A percentile compares a stretch with the other conserved stretches of the same genome.
These are phyloP conservation scores for Ophiosphaerella narmari DNA, from an alignment of 2,329 filamentous ascomycete species.

Conservation along the genomic window DNA sequence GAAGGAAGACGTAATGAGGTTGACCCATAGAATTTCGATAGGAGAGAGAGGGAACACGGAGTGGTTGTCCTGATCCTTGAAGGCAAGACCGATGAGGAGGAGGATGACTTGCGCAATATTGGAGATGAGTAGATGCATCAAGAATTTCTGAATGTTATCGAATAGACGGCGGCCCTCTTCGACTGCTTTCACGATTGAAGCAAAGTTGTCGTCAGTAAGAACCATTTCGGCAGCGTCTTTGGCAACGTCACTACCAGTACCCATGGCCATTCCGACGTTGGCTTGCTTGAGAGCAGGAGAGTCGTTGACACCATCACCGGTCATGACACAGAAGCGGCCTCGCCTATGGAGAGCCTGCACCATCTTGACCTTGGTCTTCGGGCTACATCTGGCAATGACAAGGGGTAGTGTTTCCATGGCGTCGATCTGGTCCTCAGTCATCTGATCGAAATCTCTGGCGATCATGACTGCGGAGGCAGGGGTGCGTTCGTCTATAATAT, in stretches of 20 bases:
- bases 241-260: conserved; percentile 47
- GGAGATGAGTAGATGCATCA: conserved; percentile 55
- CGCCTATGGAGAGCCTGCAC: conserved; percentile 48
- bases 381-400: conserved; percentile 53
- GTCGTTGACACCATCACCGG: conserved; percentile 51
- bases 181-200: conserved; percentile 48
- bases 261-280: conserved; percentile 52
- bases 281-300: conserved; percentile 48
- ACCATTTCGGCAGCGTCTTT: conserved; percentile 50
- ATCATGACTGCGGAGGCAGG: conserved; percentile 46
- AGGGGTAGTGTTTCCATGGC: conserved; percentile 48
- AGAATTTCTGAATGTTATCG: conserved; percentile 52
- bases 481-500: conserved; percentile 44
- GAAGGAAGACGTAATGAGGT: conserved; percentile 54
- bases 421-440: conserved; percentile 51
- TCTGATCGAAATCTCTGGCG: conserved; percentile 51
- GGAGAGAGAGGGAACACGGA: conserved; percentile 54
- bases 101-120: conserved; percentile 56
- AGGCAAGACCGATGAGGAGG: conserved; percentile 53
- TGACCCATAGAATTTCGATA: conserved; percentile 55
- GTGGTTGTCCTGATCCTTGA: conserved; percentile 50
- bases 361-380: conserved; percentile 55
- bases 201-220: conserved; percentile 49
- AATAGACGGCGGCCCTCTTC: conserved; percentile 49
- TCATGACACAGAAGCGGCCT: conserved; percentile 49